Percentiles rank a stretch among this genome's conserved stretches.
phyloP scores from a whole-genome alignment of 257 asterid species.

The Solanum tarijense region DNA sequence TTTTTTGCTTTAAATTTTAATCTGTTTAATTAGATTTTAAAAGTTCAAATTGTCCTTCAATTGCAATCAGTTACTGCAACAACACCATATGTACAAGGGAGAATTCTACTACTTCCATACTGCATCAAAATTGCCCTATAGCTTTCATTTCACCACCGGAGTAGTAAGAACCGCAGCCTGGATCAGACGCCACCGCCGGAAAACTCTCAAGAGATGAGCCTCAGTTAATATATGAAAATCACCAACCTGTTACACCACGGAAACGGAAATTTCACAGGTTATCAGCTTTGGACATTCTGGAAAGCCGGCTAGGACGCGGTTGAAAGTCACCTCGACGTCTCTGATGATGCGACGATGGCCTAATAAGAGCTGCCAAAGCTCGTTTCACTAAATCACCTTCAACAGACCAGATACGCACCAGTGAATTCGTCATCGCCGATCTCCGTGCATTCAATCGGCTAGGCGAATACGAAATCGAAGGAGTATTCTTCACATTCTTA shows the following conservation, averaged over 20 bases:
- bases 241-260: constrained; percentile 36
- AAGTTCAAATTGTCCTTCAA: constrained; percentile 14
- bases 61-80: constrained; percentile 13
- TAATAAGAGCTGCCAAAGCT: constrained; percentile 8
- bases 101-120: constrained; percentile 8
- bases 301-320: constrained; percentile 33
- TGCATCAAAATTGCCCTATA: constrained; percentile 11
- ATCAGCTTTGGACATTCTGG: constrained; percentile 44
- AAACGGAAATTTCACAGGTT: constrained; percentile 2
- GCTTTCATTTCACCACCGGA: constrained; percentile 10
- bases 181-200: constrained; percentile 5
- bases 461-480: constrained; percentile 43
- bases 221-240: not conserved
- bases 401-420: constrained; percentile 52
- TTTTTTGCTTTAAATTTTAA: not conserved
- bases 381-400: constrained; percentile 15
- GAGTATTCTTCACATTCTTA: constrained; percentile 27
- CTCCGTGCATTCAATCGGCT: constrained; percentile 67
- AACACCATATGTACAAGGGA: constrained; percentile 17
- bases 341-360: constrained; percentile 10
- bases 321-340: constrained; percentile 10
- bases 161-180: constrained; percentile 9
- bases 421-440: constrained; percentile 90
- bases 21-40: not conserved
- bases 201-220: not conserved